Base-by-base conservation (phyloP, 1,284 basidiomycete genomes). In the Athelia sp. region DNA sequence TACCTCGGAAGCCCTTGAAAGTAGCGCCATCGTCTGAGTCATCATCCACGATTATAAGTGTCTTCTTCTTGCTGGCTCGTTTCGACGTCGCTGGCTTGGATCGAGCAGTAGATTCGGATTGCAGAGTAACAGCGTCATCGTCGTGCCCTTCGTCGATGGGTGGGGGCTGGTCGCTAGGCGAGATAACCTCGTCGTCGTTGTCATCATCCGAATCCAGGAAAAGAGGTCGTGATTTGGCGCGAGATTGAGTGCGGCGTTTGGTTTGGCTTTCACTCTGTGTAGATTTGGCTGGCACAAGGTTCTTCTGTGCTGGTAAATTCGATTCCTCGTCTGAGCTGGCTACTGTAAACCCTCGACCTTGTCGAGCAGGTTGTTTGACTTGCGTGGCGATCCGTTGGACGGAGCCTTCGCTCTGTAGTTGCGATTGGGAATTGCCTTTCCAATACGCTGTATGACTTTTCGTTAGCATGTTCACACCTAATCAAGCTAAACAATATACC, bases 11-110 rank as follows among this genome's bases (percentile, higher is more conserved):
- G 4, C 84, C 84, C 55, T 77, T 79, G 67, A 87, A 88, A 17
- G 79, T 76, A 18, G 73, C 75, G 10, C 74, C 83, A 52, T 87
- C 82, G 56, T 87, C 85, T 14, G 82, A 85, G 61, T 86, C 84
- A 57, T 85, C 84, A 47, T 83, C 80, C 4, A 73, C 66, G 36
- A 82, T 62, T 4, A 73, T 61, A 18, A 71, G 65, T 1, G 67
- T 62, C 15, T 63, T 58, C 52, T 65, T 65, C 53, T 66, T 74
- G 54, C 59, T 66, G 13, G 6, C 26, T 42, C 58, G 53, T 22
- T 57, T 58, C 4, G 60, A 51, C n/a, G 53, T 51, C 45, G 56
- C 51, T 44, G 53, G 46, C 26, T 52, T 48, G 8, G 50, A 36
- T 14, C 55, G 52, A 38, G 55, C 48, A 11, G 53, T 56, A 19